These are phyloP conservation scores for Leccinum griseonigrum DNA, from an alignment of 1,284 basidiomycete species.

Conservation along the genomic window DNA sequence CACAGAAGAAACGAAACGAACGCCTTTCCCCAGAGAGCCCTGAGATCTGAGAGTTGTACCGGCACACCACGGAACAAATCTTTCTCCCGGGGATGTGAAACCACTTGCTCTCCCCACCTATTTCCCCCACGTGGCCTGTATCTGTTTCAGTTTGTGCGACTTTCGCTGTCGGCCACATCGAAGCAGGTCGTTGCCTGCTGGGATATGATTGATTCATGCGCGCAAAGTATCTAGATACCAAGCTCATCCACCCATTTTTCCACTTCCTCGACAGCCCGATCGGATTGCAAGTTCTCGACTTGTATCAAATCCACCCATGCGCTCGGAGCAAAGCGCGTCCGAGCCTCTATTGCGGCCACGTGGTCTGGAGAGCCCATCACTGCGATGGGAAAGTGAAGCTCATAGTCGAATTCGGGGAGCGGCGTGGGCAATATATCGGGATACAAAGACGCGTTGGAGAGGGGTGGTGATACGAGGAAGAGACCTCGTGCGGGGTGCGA, in stretches of 20 bases:
- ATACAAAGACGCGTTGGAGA: conserved; percentile 38
- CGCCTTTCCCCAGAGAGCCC: neutral
- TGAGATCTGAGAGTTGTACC: neutral
- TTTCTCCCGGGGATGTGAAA: neutral
- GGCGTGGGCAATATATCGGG: conserved; percentile 38
- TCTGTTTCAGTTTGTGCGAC: neutral
- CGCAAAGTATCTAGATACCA: conserved; percentile 35
- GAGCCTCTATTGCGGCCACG: conserved; percentile 32
- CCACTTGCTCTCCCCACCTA: neutral
- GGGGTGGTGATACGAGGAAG: conserved; percentile 57
- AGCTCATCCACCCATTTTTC: conserved; percentile 46
- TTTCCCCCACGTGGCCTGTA: neutral
- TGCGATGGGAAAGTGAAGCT: conserved; percentile 62
- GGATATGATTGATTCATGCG: neutral
- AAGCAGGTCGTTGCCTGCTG: neutral
- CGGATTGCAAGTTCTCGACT: conserved; percentile 34
- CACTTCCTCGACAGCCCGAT: conserved; percentile 33
- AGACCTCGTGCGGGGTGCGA: conserved; percentile 61
- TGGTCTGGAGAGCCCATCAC: conserved; percentile 42
- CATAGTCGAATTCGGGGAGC: conserved; percentile 55
- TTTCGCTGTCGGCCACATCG: neutral
- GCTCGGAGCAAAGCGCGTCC: conserved; percentile 39
- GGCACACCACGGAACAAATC: neutral
- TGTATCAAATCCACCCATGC: conserved; percentile 37
- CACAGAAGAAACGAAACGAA: neutral